These are phyloP conservation scores for Gastrolobium villosum DNA, from an alignment of 306 rosid genomes.

Conservation along the genomic window DNA sequence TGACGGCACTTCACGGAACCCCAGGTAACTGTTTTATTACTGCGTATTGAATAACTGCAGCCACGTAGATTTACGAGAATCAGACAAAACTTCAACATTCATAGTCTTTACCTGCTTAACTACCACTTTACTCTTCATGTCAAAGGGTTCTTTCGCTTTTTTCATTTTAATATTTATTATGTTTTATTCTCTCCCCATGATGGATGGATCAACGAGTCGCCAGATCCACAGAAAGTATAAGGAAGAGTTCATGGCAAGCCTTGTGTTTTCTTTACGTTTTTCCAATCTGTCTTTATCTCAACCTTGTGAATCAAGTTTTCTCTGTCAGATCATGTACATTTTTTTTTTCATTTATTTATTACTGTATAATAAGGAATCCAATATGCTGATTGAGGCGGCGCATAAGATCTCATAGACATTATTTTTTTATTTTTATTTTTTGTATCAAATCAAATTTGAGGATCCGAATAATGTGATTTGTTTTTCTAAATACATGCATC, in stretches of 20 bases:
- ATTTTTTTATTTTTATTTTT: not conserved
- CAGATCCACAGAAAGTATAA: conserved; percentile 51
- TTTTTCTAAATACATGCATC: conserved; percentile 5
- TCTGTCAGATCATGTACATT: conserved; percentile 13
- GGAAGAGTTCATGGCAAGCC: conserved; percentile 48
- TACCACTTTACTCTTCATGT: conserved; percentile 58
- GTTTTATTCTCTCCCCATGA: conserved; percentile 30
- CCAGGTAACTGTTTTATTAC: conserved; percentile 28
- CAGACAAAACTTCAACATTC: conserved; percentile 52
- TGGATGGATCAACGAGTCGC: not conserved
- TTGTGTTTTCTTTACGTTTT: conserved; percentile 43
- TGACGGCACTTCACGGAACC: conserved; percentile 34
- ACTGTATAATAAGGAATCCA: conserved; percentile 23
- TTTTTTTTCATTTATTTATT: not conserved
- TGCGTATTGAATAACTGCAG: not conserved
- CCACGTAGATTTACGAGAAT: conserved; percentile 11
- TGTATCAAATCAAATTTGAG: not conserved
- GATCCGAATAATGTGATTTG: conserved; percentile 33
- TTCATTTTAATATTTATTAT: conserved; percentile 25
- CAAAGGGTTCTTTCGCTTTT: conserved; percentile 45
- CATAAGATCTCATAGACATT: conserved; percentile 19
- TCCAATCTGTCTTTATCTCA: conserved; percentile 55
- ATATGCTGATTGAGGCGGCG: conserved; percentile 41
- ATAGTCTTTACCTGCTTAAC: conserved; percentile 53
- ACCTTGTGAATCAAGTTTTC: conserved; percentile 49